Evolutionary conservation across 2,329 filamentous ascomycete species (phyloP), one percentile per base, ranked within the genome.

Genomic region (Epichloe gansuensis): DNA sequence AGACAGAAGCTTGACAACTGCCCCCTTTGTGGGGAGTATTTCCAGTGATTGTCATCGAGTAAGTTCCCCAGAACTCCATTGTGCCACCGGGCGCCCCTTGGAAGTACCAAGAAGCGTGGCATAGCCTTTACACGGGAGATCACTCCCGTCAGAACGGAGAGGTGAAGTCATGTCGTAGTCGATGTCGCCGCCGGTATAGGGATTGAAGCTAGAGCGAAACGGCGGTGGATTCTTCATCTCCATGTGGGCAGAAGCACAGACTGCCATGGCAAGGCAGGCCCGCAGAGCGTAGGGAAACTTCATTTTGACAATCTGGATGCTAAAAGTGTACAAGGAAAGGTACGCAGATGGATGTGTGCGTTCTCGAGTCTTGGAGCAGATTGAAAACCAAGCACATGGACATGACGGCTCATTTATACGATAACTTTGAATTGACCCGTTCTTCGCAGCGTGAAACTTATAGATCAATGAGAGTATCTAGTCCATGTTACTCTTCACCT

Each of bases 1-100:
- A 83, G 8, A 86, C 64, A 0, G 78, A 74, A 8, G 83, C 69
- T 61, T 86, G 82, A 59, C 82, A 85, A 4, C 78, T 83, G 6
- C 82, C 82, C 3, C 82, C 81, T 6, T 67, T 67, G 61, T 82
- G 23, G 23, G 23, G 23, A 23, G 23, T 23, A 3, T 23, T 23
- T 23, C 82, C 82, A 21, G 67, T 65, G n/a, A 85, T 60, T 15
- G 70, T 72, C 60, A 83, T 67, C 23, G 72, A 70, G 61, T 82
- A 80, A 12, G 66, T 68, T 17, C 69, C 65, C 82, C 81, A 3
- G 76, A 72, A 5, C 64, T 58, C 62, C 81, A 83, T 1, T 68
- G 75, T 2, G 71, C 74, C 6, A 76, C 73, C 0, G 75, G 66
- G 0, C 63, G 63, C 46, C 76, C 72, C 38, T 61, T 52, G 1